These are phyloP conservation scores for Viridothelium virens DNA, from an alignment of 495 filamentous ascomycete species.

Conservation along the genomic window DNA sequence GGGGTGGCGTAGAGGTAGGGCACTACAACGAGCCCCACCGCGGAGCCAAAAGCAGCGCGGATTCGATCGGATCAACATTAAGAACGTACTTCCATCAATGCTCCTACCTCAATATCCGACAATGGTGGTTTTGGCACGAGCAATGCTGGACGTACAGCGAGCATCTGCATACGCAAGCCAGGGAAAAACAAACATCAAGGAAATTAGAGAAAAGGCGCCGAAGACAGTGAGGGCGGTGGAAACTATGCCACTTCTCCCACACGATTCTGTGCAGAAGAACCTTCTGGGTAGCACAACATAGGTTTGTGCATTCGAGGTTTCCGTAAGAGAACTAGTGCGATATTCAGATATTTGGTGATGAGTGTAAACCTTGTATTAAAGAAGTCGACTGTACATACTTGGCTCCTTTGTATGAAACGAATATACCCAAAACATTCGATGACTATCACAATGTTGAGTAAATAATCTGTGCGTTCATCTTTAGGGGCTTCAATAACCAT, in stretches of 20 bases:
- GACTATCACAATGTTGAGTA: too few relatives aligned
- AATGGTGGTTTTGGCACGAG: conserved; percentile 47
- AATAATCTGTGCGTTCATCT: too few relatives aligned
- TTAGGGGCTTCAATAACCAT: too few relatives aligned
- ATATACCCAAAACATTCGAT: too few relatives aligned
- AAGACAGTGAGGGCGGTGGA: conserved; percentile 45
- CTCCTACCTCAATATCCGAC: conserved; percentile 42
- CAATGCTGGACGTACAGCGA: conserved; percentile 32
- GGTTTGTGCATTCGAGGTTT: too few relatives aligned
- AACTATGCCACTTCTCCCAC: conserved; percentile 41
- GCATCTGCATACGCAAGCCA: background rate
- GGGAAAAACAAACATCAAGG: conserved; percentile 12
- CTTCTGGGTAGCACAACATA: background rate
- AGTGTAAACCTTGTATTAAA: too few relatives aligned
- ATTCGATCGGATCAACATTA: conserved; percentile 21
- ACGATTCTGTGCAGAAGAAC: background rate
- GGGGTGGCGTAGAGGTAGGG: conserved; percentile 49
- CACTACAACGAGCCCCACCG: conserved; percentile 11
- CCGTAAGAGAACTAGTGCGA: too few relatives aligned
- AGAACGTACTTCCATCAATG: conserved; percentile 41
- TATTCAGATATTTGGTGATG: too few relatives aligned
- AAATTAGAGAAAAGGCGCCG: conserved; percentile 36
- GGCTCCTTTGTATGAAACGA: too few relatives aligned
- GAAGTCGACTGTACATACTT: too few relatives aligned
- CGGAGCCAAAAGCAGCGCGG: conserved; percentile 30